Percentiles rank a stretch among this genome's conserved stretches.
phyloP scores from a whole-genome alignment of 1,284 basidiomycete species.

The Erythrobasidium hasegawianum region DNA sequence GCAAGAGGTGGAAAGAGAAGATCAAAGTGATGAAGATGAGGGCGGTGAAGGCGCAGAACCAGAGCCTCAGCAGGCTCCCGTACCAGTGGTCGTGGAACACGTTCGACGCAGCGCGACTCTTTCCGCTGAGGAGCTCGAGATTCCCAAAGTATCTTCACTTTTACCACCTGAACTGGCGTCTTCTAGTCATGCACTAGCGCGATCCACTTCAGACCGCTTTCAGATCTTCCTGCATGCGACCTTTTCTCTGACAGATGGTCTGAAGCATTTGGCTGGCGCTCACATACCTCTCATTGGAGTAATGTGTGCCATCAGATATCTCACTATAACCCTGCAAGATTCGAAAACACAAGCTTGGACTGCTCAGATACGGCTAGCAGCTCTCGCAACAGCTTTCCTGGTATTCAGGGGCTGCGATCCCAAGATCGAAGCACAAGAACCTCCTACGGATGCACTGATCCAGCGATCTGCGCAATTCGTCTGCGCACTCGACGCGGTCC shows the following conservation, averaged over 20 bases:
- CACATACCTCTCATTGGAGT: neutral
- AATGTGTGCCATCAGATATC: conserved; percentile 5
- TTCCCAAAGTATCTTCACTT: neutral
- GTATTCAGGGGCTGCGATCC: neutral
- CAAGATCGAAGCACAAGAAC: neutral
- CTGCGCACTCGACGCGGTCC: conserved; percentile 11
- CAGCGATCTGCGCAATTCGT: conserved; percentile 24
- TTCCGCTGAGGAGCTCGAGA: neutral
- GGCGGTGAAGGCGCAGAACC: neutral
- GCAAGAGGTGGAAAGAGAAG: neutral
- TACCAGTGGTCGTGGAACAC: neutral
- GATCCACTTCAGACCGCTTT: conserved; percentile 21
- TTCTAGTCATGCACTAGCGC: neutral
- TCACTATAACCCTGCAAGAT: conserved; percentile 4
- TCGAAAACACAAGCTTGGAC: conserved; percentile 13
- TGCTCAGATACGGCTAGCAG: conserved; percentile 2
- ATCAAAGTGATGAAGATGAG: neutral
- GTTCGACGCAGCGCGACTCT: conserved; percentile 8
- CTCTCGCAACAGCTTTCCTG: conserved; percentile 8
- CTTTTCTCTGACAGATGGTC: conserved; percentile 8
- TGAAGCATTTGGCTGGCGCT: neutral
- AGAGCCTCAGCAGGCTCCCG: neutral
- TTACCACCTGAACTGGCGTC: neutral
- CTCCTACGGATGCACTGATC: conserved; percentile 1
- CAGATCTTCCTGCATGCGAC: conserved; percentile 20